Base-by-base conservation (phyloP, 2,329 filamentous ascomycete genomes). In the Hypoxylon sp. region DNA sequence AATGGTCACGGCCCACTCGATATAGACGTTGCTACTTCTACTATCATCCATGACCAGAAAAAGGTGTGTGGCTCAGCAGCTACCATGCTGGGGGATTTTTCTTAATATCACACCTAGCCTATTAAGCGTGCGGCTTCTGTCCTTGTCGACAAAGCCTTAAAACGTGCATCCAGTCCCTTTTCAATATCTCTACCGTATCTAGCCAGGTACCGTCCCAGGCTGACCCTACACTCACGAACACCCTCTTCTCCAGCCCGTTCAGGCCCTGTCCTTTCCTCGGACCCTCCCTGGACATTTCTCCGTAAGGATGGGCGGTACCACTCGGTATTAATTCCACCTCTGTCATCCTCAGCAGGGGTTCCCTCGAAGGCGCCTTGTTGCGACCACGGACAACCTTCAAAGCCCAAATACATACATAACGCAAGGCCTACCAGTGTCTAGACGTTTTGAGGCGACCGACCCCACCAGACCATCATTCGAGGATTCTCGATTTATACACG, bases 321-420 rank as follows among this genome's bases (percentile, higher is more conserved):
- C 77, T 78, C 79, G 80, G 80, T 82, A 82, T 82, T 82, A 80
- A 82, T 81, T 79, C 80, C 79, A 81, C 79, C 78, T 83, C 79
- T 82, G 78, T 80, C 80, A 78, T 79, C 80, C 78, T 76, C 76
- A 77, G 69, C 79, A 82, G 75, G 80, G 80, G 79, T 75, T 76
- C 75, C 77, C 77, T 76, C 72, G 75, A 76, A 75, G 74, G 72
- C 73, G 78, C 76, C 78, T 81, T 78, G 76, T 79, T 82, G 76
- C 77, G 76, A 74, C 77, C 76, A 79, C 79, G 75, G 76, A 73
- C 78, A 79, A 74, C 78, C 77, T 76, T 76, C 76, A 71, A 80
- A 72, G 75, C 77, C 76, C 78, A 74, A 80, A 80, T 68, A 70
- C 68, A 67, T 81, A 81, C 79, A 80, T 79, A 79, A 81, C 73